Percentiles rank a stretch among this genome's conserved stretches.
These are phyloP conservation scores for Colletotrichum lindemuthianum DNA, from an alignment of 2,329 filamentous ascomycete species.

Conservation along the genomic window DNA sequence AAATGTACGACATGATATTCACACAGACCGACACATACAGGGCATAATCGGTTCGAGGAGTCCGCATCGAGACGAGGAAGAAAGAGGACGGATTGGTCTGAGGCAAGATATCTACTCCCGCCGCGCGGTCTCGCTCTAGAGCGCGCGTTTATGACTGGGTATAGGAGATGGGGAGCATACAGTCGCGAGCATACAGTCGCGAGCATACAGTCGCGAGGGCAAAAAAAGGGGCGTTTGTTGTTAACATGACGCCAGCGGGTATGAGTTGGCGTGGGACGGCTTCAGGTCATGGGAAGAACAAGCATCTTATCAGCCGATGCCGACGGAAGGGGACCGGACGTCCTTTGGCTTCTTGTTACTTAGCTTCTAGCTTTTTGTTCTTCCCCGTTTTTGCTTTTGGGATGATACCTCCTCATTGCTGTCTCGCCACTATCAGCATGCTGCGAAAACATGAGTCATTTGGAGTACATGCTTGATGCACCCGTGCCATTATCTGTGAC, in stretches of 20 bases:
- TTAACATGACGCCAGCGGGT: conserved; percentile 1
- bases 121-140: not conserved
- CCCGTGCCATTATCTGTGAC: not conserved
- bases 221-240: conserved; percentile 28
- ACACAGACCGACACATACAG: conserved; percentile 8
- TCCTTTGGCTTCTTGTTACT: not conserved
- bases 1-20: conserved; percentile 20
- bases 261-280: conserved; percentile 11
- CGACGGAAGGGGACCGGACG: not conserved
- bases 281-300: conserved; percentile 37
- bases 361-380: not conserved
- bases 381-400: conserved; percentile 17
- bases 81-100: not conserved
- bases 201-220: not conserved
- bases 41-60: conserved; percentile 15
- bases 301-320: not conserved
- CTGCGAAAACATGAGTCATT: conserved; percentile 15
- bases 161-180: not conserved
- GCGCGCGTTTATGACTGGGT: not conserved
- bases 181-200: no score
- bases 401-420: conserved; percentile 33
- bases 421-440: not conserved
- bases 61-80: conserved; percentile 23
- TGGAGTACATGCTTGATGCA: not conserved
- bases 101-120: no score